Base-by-base conservation (phyloP, 1,284 basidiomycete species). In the Hortiboletus rubellus region DNA sequence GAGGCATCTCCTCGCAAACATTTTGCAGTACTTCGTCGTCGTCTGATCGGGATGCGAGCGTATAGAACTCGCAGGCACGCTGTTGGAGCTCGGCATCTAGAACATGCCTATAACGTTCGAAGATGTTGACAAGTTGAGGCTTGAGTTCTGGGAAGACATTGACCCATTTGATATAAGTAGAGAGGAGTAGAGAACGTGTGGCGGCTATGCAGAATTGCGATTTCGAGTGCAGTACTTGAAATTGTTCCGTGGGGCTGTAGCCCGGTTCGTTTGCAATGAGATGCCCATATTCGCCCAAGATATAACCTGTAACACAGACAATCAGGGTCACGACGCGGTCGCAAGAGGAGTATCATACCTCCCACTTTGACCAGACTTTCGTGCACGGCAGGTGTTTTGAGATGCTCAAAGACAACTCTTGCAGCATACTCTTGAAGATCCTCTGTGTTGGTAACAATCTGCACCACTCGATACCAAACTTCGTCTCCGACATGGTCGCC, bases 91-190 rank as follows among this genome's bases (percentile, higher is more conserved):
- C 97, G 22, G 96, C 89, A 72, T 99, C 96, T n/a, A 99, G 85
- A 37, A 98, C 94, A 69, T 97, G 94, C 22, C 93, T 88, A 74
- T 98, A 99, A n/a, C 94, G 91, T 66, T 98, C 94, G 69, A 99
- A 96, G 60, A 99, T 94, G 72, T 91, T 92, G 67, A 98, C 72
- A 24, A 99, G 84, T 69, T 97, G 94, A 24, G 89, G 84, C 65
- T 96, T 96, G 75, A 99, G 98, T 75, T 99, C 97, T 8, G 97
- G 97, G 77, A 99, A 99, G 52, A 99, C 89, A 72, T 99, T 99
- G 61, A 98, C 92, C 96, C 94, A 97, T 81, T 99, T 99, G 78
- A 98, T 89, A 73, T 99, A 99, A 1, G 97, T 98, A 8, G 96
- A 96, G 15, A 99, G 79, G 27, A 99, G 83, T 45, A 99, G 81